Conservation (phyloP, 1,284 basidiomycete genomes). For the Ganoderma meredithae region DNA sequence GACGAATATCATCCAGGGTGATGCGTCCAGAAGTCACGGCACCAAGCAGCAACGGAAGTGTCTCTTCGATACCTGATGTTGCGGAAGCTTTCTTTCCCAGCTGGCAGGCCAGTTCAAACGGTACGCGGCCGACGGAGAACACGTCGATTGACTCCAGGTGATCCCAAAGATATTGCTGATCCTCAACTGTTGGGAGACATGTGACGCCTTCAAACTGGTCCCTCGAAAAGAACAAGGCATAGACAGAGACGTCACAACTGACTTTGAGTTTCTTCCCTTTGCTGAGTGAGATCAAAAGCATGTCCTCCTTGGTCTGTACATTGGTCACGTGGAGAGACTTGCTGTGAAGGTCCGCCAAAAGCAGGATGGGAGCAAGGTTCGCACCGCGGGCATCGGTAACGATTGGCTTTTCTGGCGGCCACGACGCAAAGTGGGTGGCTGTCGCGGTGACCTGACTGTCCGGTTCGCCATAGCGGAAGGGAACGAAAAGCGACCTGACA, state of each 20-base stretch:
- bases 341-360: constrained; percentile 92
- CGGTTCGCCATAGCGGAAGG: constrained; percentile 67
- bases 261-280: constrained; percentile 95
- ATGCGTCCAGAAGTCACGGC: constrained; percentile 86
- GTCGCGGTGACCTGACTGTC: constrained; percentile 67
- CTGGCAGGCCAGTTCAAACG: constrained; percentile 80
- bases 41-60: constrained; percentile 87
- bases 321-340: constrained; percentile 95
- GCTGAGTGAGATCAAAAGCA: constrained; percentile 91
- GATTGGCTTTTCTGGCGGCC: constrained; percentile 93
- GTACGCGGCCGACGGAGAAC: constrained; percentile 89
- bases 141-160: constrained; percentile 88
- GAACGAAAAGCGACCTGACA: constrained; percentile 86
- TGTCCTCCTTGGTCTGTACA: constrained; percentile 88
- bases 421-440: constrained; percentile 89
- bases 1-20: constrained; percentile 84
- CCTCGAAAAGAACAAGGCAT: constrained; percentile 89
- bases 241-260: constrained; percentile 96
- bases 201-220: constrained; percentile 75
- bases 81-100: constrained; percentile 73
- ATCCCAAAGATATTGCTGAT: constrained; percentile 90
- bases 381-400: constrained; percentile 94
- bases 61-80: constrained; percentile 88
- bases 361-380: constrained; percentile 91
- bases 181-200: constrained; percentile 78